Percentiles rank a stretch among this genome's conserved stretches.
Conservation (phyloP, 176 grass and related monocot genomes). For the Avena eriantha region DNA sequence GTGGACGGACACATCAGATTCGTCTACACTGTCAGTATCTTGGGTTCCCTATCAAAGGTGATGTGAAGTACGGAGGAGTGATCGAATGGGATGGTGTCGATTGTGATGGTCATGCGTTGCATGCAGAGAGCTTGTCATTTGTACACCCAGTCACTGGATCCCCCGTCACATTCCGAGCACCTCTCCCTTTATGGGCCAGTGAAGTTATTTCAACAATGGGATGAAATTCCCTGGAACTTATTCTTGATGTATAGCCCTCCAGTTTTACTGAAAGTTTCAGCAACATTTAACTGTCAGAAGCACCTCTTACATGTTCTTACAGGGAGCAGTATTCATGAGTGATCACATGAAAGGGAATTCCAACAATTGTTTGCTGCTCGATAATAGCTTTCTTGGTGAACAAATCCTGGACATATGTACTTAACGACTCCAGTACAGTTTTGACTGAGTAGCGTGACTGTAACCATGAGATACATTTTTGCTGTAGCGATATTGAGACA, state of each 20-base stretch:
- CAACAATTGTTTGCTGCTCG: not conserved
- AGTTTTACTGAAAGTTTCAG: not conserved
- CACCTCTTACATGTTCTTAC: not conserved
- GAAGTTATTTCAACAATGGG: conserved; percentile 54
- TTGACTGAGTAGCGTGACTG: not conserved
- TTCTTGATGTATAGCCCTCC: not conserved
- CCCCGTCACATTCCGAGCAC: conserved; percentile 51
- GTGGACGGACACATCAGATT: conserved; percentile 94
- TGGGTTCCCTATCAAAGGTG: conserved; percentile 80
- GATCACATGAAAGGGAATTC: not conserved
- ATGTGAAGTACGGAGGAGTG: conserved; percentile 88
- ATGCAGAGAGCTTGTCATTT: conserved; percentile 81
- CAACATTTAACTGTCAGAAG: not conserved
- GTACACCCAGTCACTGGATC: conserved; percentile 76
- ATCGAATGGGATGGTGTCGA: conserved; percentile 61
- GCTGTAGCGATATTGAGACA: not conserved
- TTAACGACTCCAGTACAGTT: not conserved
- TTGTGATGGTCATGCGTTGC: conserved; percentile 72
- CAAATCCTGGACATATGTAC: not conserved
- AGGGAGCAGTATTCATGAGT: not conserved
- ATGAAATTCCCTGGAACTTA: conserved; percentile 24
- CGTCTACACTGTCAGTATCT: conserved; percentile 87
- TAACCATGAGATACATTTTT: conserved; percentile 2
- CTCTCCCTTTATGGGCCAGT: conserved; percentile 72
- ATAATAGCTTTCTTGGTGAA: not conserved